phyloP scores from a whole-genome alignment of 495 filamentous ascomycete species.

The Recurvomyces mirabilis region DNA sequence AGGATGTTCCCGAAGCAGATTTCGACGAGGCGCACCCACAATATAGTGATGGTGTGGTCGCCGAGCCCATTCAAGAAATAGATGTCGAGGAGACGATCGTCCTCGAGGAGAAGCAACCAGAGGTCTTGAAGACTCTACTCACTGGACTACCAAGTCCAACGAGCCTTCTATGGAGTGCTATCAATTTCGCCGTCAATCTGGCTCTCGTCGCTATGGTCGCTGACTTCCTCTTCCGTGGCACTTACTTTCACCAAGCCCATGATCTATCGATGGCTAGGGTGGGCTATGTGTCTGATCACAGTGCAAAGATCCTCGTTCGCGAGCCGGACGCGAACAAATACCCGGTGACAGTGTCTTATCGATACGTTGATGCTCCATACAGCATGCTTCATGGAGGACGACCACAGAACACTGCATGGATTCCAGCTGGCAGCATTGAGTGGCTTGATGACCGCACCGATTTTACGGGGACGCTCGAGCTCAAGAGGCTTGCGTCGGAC shows the following conservation, averaged over 20 bases:
- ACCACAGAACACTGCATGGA: slow-evolving; percentile 48
- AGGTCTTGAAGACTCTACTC: slow-evolving; percentile 48
- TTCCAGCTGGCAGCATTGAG: slow-evolving; percentile 49
- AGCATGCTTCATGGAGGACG: slow-evolving; percentile 31
- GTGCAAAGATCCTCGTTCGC: slow-evolving; percentile 70
- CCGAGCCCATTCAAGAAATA: slow-evolving; percentile 26
- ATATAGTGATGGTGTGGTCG: slow-evolving; percentile 22
- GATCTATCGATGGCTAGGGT: slow-evolving; percentile 73
- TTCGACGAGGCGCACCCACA: slow-evolving; percentile 1
- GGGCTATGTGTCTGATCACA: slow-evolving; percentile 72
- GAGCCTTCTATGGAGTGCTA: slow-evolving; percentile 47
- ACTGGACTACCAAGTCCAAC: slow-evolving; percentile 63
- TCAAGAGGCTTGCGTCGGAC: slow-evolving; percentile 45
- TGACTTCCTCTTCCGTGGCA: slow-evolving; percentile 64
- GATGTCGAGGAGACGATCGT: slow-evolving; percentile 33
- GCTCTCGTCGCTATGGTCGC: slow-evolving; percentile 51
- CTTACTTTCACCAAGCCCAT: slow-evolving; percentile 52
- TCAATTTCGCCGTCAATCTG: slow-evolving; percentile 61
- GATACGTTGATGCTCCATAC: slow-evolving; percentile 26
- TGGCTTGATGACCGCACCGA: slow-evolving; percentile 66
- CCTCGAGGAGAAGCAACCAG: slow-evolving; percentile 27
- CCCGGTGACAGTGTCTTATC: slow-evolving; percentile 60
- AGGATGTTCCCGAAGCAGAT: slow-evolving; percentile 34
- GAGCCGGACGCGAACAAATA: slow-evolving; percentile 67
- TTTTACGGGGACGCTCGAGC: slow-evolving; percentile 55